A percentile compares a stretch with the other conserved stretches of the same genome.
These are phyloP conservation scores for Boletus coccyginus DNA, from an alignment of 768 basidiomycete species.

Conservation along the genomic window DNA sequence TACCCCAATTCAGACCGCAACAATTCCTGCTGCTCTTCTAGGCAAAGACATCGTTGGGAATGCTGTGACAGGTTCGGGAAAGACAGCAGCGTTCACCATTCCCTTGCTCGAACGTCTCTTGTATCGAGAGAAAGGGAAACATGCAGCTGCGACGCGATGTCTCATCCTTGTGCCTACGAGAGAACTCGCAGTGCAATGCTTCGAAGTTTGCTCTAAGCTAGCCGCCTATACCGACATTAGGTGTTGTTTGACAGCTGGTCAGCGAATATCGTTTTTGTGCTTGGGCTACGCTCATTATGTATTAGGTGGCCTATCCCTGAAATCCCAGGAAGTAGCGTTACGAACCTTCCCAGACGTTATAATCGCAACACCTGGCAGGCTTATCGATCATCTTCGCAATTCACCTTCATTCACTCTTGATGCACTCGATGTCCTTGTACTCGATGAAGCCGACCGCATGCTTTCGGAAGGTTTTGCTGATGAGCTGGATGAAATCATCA, in stretches of 20 bases:
- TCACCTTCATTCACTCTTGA: constrained; percentile 92
- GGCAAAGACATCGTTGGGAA: constrained; percentile 96
- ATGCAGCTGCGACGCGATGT: constrained; percentile 83
- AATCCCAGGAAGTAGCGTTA: constrained; percentile 84
- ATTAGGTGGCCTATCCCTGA: constrained; percentile 87
- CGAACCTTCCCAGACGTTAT: constrained; percentile 89
- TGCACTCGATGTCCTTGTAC: constrained; percentile 86
- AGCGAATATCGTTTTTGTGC: constrained; percentile 13
- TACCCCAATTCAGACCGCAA: constrained; percentile 93
- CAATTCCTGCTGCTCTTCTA: constrained; percentile 89
- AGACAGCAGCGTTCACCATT: constrained; percentile 96
- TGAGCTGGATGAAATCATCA: constrained; percentile 91
- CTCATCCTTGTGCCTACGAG: constrained; percentile 92
- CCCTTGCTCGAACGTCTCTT: constrained; percentile 91
- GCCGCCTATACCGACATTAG: constrained; percentile 86
- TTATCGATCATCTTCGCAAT: constrained; percentile 97
- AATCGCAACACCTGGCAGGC: constrained; percentile 94
- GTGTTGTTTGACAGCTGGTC: constrained; percentile 91
- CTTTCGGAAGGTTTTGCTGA: constrained; percentile 93
- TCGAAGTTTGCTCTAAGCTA: constrained; percentile 84
- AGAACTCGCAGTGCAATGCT: constrained; percentile 95
- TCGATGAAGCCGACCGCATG: constrained; percentile 99
- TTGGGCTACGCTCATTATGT: constrained; percentile 4
- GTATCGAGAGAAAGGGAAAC: constrained; percentile 88
- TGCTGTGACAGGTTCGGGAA: constrained; percentile 96